Evolutionary conservation across 768 basidiomycete species (phyloP), one percentile per base, ranked within the genome.

Genomic region (Boletus reticulatus): DNA sequence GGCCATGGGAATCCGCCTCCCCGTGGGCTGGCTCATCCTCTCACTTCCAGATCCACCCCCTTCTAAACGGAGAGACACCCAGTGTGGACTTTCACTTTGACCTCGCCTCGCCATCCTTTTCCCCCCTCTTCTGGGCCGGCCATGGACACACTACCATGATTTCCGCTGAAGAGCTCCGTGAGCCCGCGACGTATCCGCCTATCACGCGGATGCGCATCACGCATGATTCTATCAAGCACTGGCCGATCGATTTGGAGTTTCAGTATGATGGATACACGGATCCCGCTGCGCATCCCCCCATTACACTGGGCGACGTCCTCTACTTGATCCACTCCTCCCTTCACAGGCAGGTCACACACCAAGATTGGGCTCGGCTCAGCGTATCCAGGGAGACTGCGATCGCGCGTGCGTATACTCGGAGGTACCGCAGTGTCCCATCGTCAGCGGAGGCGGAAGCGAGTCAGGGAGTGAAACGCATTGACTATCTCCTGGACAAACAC

Each of bases 281-380:
- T 17, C 32, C 66, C 59, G 54, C 67, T 46, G 37, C 53, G 3
- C 52, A 62, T 20, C 75, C 75, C 2, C 77, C 79, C 3, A 82
- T 88, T 62, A 79, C 77, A 3, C 69, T 88, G 4, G 76, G 78
- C n/a, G 86, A 87, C 59, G 76, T 88, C 19, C 73, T 88, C 45
- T 68, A 74, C 52, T 76, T 75, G 45, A 72, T 87, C 42, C 78
- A 83, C 60, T 69, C 67, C 20, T 66, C 71, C n/a, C 64, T 87
- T 57, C 81, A 80, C 50, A 64, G 69, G 52, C 71, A 72, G 55
- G 71, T 76, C 50, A 67, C 68, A 0, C 74, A 74, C 45, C 61
- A 62, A 14, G 71, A 77, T 56, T 73, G 72, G 77, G 72, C 58
- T 19, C 61, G 38, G 31, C 64, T 73, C 49, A 64, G 58, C 50